Conservation (phyloP, 352 stramenopile genomes). For the Phytopythium kandeliae region DNA sequence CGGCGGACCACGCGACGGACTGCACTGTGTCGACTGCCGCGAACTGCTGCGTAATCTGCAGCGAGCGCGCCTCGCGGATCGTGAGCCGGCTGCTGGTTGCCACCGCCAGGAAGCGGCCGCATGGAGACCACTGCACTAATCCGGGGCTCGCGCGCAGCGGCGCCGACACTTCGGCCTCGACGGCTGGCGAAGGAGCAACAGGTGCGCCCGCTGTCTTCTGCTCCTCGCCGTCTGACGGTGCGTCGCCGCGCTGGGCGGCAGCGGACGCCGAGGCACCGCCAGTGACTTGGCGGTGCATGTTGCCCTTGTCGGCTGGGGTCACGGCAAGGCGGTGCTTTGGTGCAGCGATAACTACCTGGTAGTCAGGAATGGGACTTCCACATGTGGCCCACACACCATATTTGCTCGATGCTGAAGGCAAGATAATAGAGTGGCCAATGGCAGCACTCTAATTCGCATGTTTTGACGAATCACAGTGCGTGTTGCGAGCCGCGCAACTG, state of each 20-base stretch:
- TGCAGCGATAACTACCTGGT: too few relatives aligned
- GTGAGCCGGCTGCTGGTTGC: slow-evolving; percentile 44
- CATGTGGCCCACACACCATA: too few relatives aligned
- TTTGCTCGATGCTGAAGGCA: background rate
- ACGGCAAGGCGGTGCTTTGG: too few relatives aligned
- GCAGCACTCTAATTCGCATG: too few relatives aligned
- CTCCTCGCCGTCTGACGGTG: background rate
- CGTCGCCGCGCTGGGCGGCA: background rate
- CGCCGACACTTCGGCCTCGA: slow-evolving; percentile 41
- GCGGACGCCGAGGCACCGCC: background rate
- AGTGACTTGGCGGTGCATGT: background rate
- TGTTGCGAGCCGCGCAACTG: too few relatives aligned
- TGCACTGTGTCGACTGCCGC: slow-evolving; percentile 46
- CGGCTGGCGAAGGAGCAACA: background rate
- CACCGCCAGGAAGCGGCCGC: slow-evolving; percentile 45
- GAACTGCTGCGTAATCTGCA: slow-evolving; percentile 71
- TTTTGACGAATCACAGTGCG: too few relatives aligned
- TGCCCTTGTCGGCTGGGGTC: too few relatives aligned
- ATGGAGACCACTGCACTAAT: slow-evolving; percentile 67
- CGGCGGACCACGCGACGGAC: slow-evolving; percentile 48
- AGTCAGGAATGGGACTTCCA: too few relatives aligned
- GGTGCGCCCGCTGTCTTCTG: too few relatives aligned
- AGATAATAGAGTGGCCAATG: too few relatives aligned
- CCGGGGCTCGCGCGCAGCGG: slow-evolving; percentile 41
- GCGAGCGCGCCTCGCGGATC: slow-evolving; percentile 40